Evolutionary conservation across 208 protist species (phyloP).

Genomic region (Phytomonas francai): DNA sequence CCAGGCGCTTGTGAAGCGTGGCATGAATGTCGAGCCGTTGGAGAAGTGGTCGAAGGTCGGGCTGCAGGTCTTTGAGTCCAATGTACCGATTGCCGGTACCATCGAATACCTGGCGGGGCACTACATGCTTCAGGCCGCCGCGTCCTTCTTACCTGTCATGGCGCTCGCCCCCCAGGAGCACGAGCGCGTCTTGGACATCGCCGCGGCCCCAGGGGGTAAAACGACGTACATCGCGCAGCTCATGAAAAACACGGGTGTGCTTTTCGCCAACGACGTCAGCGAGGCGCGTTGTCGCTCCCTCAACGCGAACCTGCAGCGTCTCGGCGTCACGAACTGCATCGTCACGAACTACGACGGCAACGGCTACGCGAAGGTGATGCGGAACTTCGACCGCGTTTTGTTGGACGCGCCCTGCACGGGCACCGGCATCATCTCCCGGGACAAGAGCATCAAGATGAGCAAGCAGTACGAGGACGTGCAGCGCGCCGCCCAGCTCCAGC

Average conservation of each 20-base stretch:
- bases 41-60: slow-evolving; percentile 96
- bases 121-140: slow-evolving; percentile 98
- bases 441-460: slow-evolving; percentile 94
- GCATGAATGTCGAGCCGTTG: slow-evolving; percentile 97
- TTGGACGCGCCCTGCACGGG: slow-evolving; percentile 99
- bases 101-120: slow-evolving; percentile 99
- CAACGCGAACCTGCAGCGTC: slow-evolving; percentile 94
- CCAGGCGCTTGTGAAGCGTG: slow-evolving; percentile 91
- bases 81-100: slow-evolving; percentile 97
- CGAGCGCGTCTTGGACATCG: slow-evolving; percentile 97
- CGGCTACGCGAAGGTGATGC: slow-evolving; percentile 85
- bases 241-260: slow-evolving; percentile 98
- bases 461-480: slow-evolving; percentile 92
- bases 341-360: slow-evolving; percentile 95
- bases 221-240: slow-evolving; percentile 96
- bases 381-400: slow-evolving; percentile 87
- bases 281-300: slow-evolving; percentile 93
- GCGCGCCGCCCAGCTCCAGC: slow-evolving; percentile 90
- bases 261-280: slow-evolving; percentile 98
- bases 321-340: slow-evolving; percentile 92
- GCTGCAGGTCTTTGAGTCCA: slow-evolving; percentile 96
- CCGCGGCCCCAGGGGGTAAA: slow-evolving; percentile 98
- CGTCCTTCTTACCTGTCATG: slow-evolving; percentile 98
- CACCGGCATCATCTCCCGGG: slow-evolving; percentile 97
- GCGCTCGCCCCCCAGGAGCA: slow-evolving; percentile 92